These are phyloP conservation scores for Blastobotrys buckinghamii DNA, from an alignment of 1,139 yeast genomes.

Conservation along the genomic window DNA sequence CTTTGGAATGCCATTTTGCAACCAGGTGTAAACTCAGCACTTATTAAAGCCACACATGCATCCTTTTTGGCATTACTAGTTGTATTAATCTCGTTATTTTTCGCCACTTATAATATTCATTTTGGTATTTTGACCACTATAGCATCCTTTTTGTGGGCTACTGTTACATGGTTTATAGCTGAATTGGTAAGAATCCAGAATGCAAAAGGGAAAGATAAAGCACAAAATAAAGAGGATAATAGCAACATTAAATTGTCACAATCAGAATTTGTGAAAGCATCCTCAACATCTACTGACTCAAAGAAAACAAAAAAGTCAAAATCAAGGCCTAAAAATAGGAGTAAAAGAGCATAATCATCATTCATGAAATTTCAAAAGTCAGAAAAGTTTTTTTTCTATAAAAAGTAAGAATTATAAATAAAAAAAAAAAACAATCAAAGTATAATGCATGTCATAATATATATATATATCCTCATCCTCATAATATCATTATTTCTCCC, in stretches of 20 bases:
- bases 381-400: too few relatives aligned
- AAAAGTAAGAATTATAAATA: not conserved
- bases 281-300: not conserved
- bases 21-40: conserved; percentile 92
- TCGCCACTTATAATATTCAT: conserved; percentile 65
- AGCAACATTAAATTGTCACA: too few relatives aligned
- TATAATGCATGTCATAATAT: not conserved
- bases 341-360: not conserved
- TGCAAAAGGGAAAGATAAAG: not conserved
- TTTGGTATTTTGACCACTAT: conserved; percentile 67
- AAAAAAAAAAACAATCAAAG: not conserved
- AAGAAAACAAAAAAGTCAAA: conserved; percentile 1
- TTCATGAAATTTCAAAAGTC: too few relatives aligned
- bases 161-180: conserved; percentile 80
- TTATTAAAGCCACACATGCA: conserved; percentile 71
- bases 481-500: too few relatives aligned
- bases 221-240: not conserved
- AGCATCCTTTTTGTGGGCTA: conserved; percentile 65
- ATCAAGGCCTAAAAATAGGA: not conserved
- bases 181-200: conserved; percentile 46
- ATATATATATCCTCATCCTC: not conserved
- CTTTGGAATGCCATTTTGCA: conserved; percentile 88
- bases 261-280: too few relatives aligned
- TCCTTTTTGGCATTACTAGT: conserved; percentile 53
- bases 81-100: conserved; percentile 53